Percentiles rank a stretch among this genome's conserved stretches.
Evolutionary conservation across 176 grass and related monocot genomes (phyloP).

Genomic region (Zoysia pacifica): DNA sequence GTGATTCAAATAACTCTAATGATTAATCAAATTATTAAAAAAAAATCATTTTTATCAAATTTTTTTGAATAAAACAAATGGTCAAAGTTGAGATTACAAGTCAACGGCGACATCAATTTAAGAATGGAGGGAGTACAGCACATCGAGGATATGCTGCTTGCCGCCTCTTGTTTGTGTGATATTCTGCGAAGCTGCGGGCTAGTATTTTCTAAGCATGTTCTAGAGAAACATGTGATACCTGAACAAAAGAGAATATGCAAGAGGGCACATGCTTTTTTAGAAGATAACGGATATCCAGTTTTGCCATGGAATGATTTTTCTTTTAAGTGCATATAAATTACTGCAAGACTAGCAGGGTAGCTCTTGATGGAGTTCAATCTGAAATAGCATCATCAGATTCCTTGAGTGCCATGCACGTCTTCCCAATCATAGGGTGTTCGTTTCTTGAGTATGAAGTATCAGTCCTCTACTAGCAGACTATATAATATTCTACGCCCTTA

Average conservation of each 20-base stretch:
- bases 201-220: too few relatives aligned
- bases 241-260: background rate
- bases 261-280: slow-evolving; percentile 22
- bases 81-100: too few relatives aligned
- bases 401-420: slow-evolving; percentile 39
- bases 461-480: background rate
- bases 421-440: slow-evolving; percentile 12
- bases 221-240: too few relatives aligned
- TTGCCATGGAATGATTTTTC: slow-evolving; percentile 19
- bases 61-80: too few relatives aligned
- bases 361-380: slow-evolving; percentile 13
- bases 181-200: too few relatives aligned
- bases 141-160: too few relatives aligned
- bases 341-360: background rate
- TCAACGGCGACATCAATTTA: too few relatives aligned
- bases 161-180: too few relatives aligned
- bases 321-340: background rate
- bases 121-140: too few relatives aligned
- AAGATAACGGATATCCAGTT: background rate
- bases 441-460: slow-evolving; percentile 15
- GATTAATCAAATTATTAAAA: too few relatives aligned
- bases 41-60: too few relatives aligned
- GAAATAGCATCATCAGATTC: slow-evolving; percentile 17
- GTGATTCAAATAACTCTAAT: too few relatives aligned
- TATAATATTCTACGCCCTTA: background rate